Percentiles rank a stretch among this genome's conserved stretches.
phyloP scores from a whole-genome alignment of 352 stramenopile species.

The Elongisporangium undulatum region DNA sequence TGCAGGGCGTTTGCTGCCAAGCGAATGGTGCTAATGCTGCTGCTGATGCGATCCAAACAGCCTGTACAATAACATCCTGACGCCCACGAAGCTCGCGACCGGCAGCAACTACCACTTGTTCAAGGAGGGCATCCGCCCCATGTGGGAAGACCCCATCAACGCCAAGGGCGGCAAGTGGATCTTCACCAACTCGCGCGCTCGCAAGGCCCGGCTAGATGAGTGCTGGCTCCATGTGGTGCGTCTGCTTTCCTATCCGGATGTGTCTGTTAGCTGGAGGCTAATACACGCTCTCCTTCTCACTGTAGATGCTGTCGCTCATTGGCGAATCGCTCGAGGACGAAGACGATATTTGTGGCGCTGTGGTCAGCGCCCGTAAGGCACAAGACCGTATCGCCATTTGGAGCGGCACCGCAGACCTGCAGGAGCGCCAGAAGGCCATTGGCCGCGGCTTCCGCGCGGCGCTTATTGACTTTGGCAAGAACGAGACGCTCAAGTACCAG shows the following conservation, averaged over 20 bases:
- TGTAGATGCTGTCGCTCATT: slow-evolving; percentile 92
- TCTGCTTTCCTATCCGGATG: neutral
- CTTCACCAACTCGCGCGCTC: slow-evolving; percentile 93
- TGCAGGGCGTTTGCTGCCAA: neutral
- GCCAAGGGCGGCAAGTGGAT: slow-evolving; percentile 96
- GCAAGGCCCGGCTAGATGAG: slow-evolving; percentile 91
- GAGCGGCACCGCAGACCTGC: slow-evolving; percentile 76
- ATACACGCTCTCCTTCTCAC: neutral
- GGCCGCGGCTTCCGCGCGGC: slow-evolving; percentile 75
- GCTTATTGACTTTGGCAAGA: slow-evolving; percentile 83
- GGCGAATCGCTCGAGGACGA: slow-evolving; percentile 94
- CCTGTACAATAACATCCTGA: slow-evolving; percentile 94
- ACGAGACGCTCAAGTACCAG: slow-evolving; percentile 88
- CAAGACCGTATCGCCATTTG: slow-evolving; percentile 96
- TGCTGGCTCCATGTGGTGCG: slow-evolving; percentile 94
- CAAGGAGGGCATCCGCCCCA: slow-evolving; percentile 94
- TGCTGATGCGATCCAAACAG: slow-evolving; percentile 15
- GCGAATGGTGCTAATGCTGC: neutral
- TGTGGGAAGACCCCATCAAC: slow-evolving; percentile 97
- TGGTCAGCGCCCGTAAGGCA: slow-evolving; percentile 93
- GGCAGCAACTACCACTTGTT: slow-evolving; percentile 98
- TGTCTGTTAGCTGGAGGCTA: slow-evolving; percentile 1
- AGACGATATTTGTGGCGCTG: slow-evolving; percentile 93
- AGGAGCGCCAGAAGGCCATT: slow-evolving; percentile 77
- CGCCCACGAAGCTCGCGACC: slow-evolving; percentile 82